Percentiles rank a stretch among this genome's conserved stretches.
These are phyloP conservation scores for Aspergillus biplanus DNA, from an alignment of 495 filamentous ascomycete species.

Conservation along the genomic window DNA sequence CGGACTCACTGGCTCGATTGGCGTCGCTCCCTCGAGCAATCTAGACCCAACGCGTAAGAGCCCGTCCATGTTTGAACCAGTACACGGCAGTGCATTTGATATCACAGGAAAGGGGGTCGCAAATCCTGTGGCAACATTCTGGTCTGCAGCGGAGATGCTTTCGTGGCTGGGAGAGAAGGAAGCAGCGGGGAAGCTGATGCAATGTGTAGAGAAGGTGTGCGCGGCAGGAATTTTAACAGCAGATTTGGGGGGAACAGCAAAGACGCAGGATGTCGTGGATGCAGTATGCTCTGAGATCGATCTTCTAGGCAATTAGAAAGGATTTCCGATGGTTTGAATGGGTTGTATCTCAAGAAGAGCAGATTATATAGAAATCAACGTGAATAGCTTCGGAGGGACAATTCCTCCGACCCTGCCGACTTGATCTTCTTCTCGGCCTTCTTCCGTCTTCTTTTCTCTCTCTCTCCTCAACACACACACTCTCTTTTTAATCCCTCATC, in stretches of 20 bases:
- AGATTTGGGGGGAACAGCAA: constrained; percentile 60
- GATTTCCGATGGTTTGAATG: background rate
- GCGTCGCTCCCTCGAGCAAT: constrained; percentile 62
- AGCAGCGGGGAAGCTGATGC: constrained; percentile 59
- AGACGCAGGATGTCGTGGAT: constrained; percentile 61
- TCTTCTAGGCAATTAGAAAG: background rate
- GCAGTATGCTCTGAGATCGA: constrained; percentile 63
- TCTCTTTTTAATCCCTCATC: background rate
- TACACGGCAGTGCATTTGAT: constrained; percentile 69
- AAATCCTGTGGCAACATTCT: constrained; percentile 73
- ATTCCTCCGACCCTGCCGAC: constrained; percentile 1
- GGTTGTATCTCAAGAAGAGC: background rate
- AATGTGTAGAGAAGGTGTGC: constrained; percentile 62
- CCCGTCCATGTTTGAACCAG: constrained; percentile 69
- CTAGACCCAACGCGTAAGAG: constrained; percentile 63
- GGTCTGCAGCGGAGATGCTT: constrained; percentile 71
- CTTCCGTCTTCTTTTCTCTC: background rate
- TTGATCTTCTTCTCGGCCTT: too few relatives aligned
- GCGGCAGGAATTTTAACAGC: constrained; percentile 58
- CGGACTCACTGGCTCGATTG: constrained; percentile 56
- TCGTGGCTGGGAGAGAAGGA: constrained; percentile 63
- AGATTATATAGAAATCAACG: background rate
- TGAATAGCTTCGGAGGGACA: background rate
- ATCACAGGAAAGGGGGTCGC: constrained; percentile 73
- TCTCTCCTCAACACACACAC: background rate